These are phyloP conservation scores for Coniochaeta pulveracea DNA, from an alignment of 2,329 filamentous ascomycete genomes.

Conservation along the genomic window DNA sequence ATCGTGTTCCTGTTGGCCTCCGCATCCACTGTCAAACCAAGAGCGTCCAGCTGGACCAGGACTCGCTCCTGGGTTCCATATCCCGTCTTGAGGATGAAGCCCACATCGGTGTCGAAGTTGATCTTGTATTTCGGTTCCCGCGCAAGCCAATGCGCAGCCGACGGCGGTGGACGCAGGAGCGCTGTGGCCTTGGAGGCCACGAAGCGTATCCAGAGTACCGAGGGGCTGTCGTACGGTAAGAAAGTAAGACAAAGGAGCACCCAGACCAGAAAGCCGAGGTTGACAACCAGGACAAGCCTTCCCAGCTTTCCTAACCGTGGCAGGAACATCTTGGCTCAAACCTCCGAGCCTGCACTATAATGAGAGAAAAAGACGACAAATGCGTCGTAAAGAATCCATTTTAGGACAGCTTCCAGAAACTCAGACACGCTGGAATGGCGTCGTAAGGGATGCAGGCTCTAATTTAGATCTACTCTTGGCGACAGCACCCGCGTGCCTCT, in stretches of 20 bases:
- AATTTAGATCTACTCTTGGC: no score
- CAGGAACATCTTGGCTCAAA: no score
- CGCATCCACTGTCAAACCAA: constrained; percentile 25
- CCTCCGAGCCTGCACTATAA: no score
- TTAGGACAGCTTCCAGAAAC: no score
- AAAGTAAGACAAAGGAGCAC: constrained; percentile 8
- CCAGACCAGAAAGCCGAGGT: constrained; percentile 7
- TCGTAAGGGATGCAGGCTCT: no score
- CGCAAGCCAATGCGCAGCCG: constrained; percentile 30
- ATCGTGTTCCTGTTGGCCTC: constrained; percentile 26
- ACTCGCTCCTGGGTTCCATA: constrained; percentile 39
- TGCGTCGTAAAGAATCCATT: no score
- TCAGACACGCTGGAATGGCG: no score
- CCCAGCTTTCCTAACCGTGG: constrained; percentile 1
- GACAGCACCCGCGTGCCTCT: no score
- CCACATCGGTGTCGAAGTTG: constrained; percentile 32
- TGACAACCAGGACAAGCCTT: neutral
- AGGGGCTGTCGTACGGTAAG: constrained; percentile 14
- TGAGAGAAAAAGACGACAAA: no score
- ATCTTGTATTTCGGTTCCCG: constrained; percentile 24
- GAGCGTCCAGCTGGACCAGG: constrained; percentile 30
- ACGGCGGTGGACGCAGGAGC: constrained; percentile 15
- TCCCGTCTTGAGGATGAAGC: constrained; percentile 40
- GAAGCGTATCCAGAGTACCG: constrained; percentile 14
- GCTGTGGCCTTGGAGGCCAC: constrained; percentile 13